Percentiles rank a stretch among this genome's conserved stretches.
Conservation (phyloP, 73 alveolate species). For the Paramecium biaurelia region DNA sequence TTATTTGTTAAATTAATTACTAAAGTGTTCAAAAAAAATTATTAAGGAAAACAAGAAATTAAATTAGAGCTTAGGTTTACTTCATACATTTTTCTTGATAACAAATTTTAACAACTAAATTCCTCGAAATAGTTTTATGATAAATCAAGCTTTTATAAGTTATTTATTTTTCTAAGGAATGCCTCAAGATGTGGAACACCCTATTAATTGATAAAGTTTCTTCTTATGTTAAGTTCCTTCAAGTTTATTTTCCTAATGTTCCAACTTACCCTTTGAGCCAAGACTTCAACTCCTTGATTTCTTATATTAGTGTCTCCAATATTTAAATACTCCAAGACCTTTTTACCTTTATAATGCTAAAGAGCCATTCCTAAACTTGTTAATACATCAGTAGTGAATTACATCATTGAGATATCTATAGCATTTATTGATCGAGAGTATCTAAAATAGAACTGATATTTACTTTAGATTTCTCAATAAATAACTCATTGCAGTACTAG, state of each 20-base stretch:
- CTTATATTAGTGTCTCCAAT: neutral
- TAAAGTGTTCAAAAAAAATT: neutral
- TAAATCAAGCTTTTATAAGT: neutral
- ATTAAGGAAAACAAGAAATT: neutral
- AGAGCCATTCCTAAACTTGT: conserved; percentile 36
- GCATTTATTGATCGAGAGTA: neutral
- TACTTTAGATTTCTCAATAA: conserved; percentile 27
- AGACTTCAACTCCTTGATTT: neutral
- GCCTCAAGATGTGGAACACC: neutral
- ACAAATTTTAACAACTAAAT: neutral
- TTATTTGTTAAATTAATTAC: neutral
- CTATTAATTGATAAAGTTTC: neutral
- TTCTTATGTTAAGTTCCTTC: neutral
- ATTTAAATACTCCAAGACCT: conserved; percentile 10
- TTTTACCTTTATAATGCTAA: neutral
- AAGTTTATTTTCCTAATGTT: conserved; percentile 1
- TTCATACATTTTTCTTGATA: neutral
- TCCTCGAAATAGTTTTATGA: neutral
- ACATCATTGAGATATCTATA: conserved; percentile 20
- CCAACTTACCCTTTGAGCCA: neutral
- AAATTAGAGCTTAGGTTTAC: neutral
- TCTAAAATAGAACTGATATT: neutral
- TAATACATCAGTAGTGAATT: neutral
- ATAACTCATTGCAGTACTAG: neutral
- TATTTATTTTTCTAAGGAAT: neutral